Evolutionary conservation across 352 stramenopile genomes (phyloP).

Genomic region (Globisporangium takayamanum): DNA sequence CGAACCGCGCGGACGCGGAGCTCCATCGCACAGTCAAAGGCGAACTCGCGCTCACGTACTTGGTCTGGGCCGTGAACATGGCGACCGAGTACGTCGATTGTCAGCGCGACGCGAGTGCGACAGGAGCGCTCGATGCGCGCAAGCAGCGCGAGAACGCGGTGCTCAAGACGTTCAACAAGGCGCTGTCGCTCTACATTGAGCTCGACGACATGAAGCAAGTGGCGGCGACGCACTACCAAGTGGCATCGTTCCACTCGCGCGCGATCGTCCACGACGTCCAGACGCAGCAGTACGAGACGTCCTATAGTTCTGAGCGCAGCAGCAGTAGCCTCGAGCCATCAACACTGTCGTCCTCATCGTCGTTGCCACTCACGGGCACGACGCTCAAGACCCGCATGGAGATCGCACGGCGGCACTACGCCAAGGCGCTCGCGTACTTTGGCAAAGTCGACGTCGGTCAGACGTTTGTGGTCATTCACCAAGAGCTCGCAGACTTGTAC

Average conservation of each 20-base stretch:
- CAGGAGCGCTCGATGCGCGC: slow-evolving; percentile 5
- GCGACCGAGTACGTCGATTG: slow-evolving; percentile 17
- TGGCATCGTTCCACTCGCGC: slow-evolving; percentile 69
- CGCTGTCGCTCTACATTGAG: slow-evolving; percentile 69
- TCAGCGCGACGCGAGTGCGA: neutral
- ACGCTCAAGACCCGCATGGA: slow-evolving; percentile 67
- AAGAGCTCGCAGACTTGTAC: slow-evolving; percentile 75
- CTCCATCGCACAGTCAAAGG: slow-evolving; percentile 68
- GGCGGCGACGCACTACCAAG: slow-evolving; percentile 81
- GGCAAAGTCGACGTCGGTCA: slow-evolving; percentile 53
- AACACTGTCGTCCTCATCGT: slow-evolving; percentile 14
- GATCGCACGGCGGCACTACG: slow-evolving; percentile 77
- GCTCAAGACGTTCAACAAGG: slow-evolving; percentile 62
- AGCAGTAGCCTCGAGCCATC: neutral
- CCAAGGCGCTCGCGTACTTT: slow-evolving; percentile 80
- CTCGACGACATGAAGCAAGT: slow-evolving; percentile 63
- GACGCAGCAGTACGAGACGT: neutral
- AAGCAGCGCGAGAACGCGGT: slow-evolving; percentile 39
- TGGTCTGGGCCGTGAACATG: slow-evolving; percentile 74
- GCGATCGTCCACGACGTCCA: slow-evolving; percentile 43
- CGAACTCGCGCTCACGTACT: slow-evolving; percentile 74
- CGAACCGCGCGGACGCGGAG: slow-evolving; percentile 54
- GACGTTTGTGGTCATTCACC: slow-evolving; percentile 80
- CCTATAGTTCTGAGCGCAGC: neutral
- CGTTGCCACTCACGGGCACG: neutral